These are phyloP conservation scores for Mucor velutinosus DNA, from an alignment of 371 early-diverging fungal species.

Conservation along the genomic window DNA sequence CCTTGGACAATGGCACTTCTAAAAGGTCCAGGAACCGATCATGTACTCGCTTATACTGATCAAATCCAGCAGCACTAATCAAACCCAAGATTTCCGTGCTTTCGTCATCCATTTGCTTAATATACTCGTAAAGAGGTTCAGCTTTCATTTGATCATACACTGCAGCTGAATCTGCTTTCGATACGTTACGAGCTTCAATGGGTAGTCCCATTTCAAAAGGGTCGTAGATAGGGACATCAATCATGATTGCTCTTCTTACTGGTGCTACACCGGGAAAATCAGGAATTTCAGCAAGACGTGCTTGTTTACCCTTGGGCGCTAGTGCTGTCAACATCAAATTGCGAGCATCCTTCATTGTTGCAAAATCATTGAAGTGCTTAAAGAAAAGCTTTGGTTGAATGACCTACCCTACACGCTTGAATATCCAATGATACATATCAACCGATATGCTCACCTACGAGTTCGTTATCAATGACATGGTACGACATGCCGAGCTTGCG, in stretches of 20 bases:
- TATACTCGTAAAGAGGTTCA: conserved; percentile 1
- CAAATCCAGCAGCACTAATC: conserved; percentile 23
- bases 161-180: conserved; percentile 8
- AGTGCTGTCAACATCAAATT: conserved; percentile 16
- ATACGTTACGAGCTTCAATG: conserved; percentile 13
- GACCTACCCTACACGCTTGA: conserved; percentile 5
- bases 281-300: conserved; percentile 19
- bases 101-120: conserved; percentile 11
- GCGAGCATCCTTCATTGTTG: conserved; percentile 28
- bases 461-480: conserved; percentile 9
- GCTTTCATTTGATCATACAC: conserved; percentile 16
- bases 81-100: conserved; percentile 15
- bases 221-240: conserved; percentile 32
- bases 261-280: conserved; percentile 17
- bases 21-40: conserved; percentile 32
- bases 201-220: conserved; percentile 25
- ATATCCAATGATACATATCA: background rate
- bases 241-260: conserved; percentile 23
- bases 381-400: conserved; percentile 26
- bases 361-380: conserved; percentile 18
- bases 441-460: conserved; percentile 4
- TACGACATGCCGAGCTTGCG: conserved; percentile 19
- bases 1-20: conserved; percentile 31
- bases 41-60: conserved; percentile 26
- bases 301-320: conserved; percentile 18